phyloP scores from a whole-genome alignment of 345 rosid genomes.

The Kandelia obovata region DNA sequence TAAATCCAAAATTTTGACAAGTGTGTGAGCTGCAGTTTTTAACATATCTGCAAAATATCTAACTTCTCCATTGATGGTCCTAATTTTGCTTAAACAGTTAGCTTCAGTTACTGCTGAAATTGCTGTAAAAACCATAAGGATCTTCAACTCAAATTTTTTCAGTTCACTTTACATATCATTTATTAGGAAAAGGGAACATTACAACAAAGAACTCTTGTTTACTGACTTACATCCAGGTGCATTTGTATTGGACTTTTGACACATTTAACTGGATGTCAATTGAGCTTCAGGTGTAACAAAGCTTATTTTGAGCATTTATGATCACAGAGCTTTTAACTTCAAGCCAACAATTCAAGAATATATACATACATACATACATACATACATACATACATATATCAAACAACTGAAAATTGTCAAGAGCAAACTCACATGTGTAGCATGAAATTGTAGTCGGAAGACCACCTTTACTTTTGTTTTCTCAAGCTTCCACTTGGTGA shows the following conservation, averaged over 20 bases:
- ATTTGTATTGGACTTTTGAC: background rate
- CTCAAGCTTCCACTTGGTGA: slow-evolving; percentile 82
- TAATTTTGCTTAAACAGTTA: no score
- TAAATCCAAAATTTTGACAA: background rate
- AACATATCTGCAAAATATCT: slow-evolving; percentile 1
- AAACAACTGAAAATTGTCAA: background rate
- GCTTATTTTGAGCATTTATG: no score
- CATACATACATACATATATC: background rate
- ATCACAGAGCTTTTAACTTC: no score
- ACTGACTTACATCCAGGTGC: background rate
- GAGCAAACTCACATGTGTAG: slow-evolving; percentile 77
- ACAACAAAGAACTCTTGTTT: no score
- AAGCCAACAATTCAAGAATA: no score
- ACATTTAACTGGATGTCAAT: background rate
- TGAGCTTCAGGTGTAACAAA: no score
- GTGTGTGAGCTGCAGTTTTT: background rate
- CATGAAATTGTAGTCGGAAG: slow-evolving; percentile 90
- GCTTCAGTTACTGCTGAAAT: no score
- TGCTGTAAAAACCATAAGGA: no score
- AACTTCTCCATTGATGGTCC: background rate
- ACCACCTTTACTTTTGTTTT: slow-evolving; percentile 94
- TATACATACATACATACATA: no score
- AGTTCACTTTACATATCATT: no score
- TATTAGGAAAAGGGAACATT: no score
- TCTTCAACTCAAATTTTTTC: no score